Evolutionary conservation across 2,329 filamentous ascomycete genomes (phyloP), one percentile per base, ranked within the genome.

Genomic region (Colletotrichum lindemuthianum): DNA sequence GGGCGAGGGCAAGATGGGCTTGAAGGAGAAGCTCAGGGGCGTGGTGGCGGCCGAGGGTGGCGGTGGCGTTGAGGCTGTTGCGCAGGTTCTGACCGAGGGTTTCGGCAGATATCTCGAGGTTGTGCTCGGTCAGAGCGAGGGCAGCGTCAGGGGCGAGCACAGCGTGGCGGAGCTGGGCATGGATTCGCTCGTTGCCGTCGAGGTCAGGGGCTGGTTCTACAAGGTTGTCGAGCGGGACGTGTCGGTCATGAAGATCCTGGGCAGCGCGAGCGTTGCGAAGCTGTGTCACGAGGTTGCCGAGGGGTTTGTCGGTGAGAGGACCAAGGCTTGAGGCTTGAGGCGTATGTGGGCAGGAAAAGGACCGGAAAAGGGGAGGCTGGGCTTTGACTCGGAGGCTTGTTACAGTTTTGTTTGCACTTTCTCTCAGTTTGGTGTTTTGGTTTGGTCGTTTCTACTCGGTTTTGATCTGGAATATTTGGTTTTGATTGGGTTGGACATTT

Each of bases 161-260:
- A 76, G 71, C 55, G 63, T 80, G 8, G 63, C 67, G 2, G 78
- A 80, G 37, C 66, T 70, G 41, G 74, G 74, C 41, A 65, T 73
- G 41, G 71, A 75, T 61, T 71, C 71, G 24, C 67, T 76, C 4
- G 67, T 73, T 2, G 73, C 72, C 8, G 67, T 72, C n/a, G 72
- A 72, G 75, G 78, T 80, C 6, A 77, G 81, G 4, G 73, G 78
- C 4, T 86, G 83, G 83, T 83, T 84, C 61, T 58, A 77, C 41
- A 82, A 81, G 65, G 73, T 81, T 50, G 51, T 84, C 0, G 68
- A 76, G 2, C 70, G 79, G 3, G 79, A 84, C 48, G 72, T 85
- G 2, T 78, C 81, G 0, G 76, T 83, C 1, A 71, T 84, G 33
- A 82, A 81, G 66, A 74, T 85, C 41, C 67, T 84, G 4, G 73